Evolutionary conservation across 1,284 basidiomycete genomes (phyloP), one percentile per base, ranked within the genome.

Genomic region (Puccinia triticina): DNA sequence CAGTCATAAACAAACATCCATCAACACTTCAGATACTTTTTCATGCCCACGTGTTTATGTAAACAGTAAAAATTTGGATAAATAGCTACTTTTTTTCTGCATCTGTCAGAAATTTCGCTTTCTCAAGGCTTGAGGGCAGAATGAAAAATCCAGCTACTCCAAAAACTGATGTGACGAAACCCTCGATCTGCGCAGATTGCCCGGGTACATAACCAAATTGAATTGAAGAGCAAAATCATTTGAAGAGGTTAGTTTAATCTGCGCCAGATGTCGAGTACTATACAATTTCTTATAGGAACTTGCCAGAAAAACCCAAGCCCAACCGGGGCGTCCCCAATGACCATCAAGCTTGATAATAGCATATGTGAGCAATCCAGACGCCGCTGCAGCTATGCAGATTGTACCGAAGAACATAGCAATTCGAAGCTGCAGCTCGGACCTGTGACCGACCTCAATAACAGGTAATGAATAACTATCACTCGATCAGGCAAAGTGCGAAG

Each of bases 271-370:
- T n/a, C n/a, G n/a, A n/a, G n/a, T n/a, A n/a, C n/a, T n/a, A n/a
- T n/a, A n/a, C n/a, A n/a, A n/a, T n/a, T n/a, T n/a, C n/a, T n/a
- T n/a, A 43, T 43, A 32, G 10, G 21, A 43, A 48, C 66, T 11
- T 69, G 67, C 76, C 43, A 77, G 50, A 26, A 77, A 77, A 37
- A 77, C 76, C 76, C 76, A 77, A 50, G 26, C 29, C 76, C 76
- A 77, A 26, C 76, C 76, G 12, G 37, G 59, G n/a, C 46, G 61
- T 50, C 66, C 61, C 37, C 61, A 50, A 16, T 26, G 43, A 21
- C 76, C 76, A 50, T 77, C 61, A 43, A 77, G 32, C 4, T 64
- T 48, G 26, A 50, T 50, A 59, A 77, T 77, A 12, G 61, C 61
- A 26, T 77, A 61, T 32, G 76, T 53, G 29, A 77, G 43, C 18